A percentile compares a stretch with the other conserved stretches of the same genome.
Evolutionary conservation across 257 asterid species (phyloP).

Genomic region (Coffea canephora): DNA sequence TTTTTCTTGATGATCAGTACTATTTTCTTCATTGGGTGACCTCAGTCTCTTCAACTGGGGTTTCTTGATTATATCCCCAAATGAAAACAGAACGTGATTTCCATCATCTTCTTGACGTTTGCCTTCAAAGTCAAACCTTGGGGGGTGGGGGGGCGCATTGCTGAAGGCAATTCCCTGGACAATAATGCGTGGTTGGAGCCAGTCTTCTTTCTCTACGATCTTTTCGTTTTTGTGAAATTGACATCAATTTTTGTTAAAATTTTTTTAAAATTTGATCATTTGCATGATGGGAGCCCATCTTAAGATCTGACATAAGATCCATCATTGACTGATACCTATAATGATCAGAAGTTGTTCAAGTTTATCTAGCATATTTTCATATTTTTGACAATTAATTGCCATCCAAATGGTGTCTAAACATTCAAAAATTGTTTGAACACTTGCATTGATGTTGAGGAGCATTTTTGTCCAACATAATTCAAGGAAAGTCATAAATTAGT

Average conservation of each 20-base stretch:
- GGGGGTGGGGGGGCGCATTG: not conserved
- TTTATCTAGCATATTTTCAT: no score
- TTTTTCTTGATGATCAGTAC: not conserved
- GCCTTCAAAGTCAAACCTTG: not conserved
- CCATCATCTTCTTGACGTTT: not conserved
- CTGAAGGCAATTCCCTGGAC: not conserved
- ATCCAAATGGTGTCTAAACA: no score
- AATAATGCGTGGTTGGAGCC: not conserved
- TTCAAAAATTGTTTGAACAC: no score
- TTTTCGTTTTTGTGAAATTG: not conserved
- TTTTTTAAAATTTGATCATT: no score
- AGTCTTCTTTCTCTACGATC: not conserved
- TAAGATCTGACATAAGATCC: no score
- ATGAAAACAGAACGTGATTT: not conserved
- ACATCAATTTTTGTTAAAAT: not conserved
- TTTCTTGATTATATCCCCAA: not conserved
- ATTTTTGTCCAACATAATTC: no score
- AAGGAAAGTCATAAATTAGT: no score
- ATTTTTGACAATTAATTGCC: no score
- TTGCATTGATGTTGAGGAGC: no score
- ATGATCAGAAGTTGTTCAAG: no score
- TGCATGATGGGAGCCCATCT: no score
- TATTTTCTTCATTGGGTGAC: not conserved
- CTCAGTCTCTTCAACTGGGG: not conserved
- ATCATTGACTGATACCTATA: no score